A percentile compares a stretch with the other conserved stretches of the same genome.
Conservation (phyloP, 345 rosid genomes). For the Brassica juncea region DNA sequence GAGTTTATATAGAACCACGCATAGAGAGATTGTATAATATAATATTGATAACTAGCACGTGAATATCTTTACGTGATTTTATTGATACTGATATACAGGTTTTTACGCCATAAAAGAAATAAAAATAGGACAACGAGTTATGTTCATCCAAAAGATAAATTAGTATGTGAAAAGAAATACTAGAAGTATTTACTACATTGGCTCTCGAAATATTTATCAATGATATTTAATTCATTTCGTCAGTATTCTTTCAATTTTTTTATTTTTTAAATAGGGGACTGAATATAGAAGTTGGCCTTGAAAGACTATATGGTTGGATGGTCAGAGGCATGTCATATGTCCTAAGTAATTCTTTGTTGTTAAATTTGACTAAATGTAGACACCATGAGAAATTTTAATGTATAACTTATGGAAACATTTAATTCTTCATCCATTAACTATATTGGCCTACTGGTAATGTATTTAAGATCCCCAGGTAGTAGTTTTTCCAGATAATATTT, state of each 20-base stretch:
- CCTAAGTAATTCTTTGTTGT: neutral
- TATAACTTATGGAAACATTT: neutral
- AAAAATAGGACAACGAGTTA: neutral
- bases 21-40: neutral
- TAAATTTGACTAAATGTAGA: neutral
- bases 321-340: neutral
- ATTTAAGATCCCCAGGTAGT: neutral
- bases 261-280: neutral
- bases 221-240: neutral
- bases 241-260: neutral
- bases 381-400: neutral
- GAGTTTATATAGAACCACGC: conserved; percentile 1
- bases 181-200: neutral
- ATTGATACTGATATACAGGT: conserved; percentile 25
- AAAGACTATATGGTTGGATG: neutral
- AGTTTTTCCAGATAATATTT: neutral
- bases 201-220: neutral
- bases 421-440: neutral
- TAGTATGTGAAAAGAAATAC: neutral
- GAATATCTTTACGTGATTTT: conserved; percentile 37
- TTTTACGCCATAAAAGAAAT: neutral
- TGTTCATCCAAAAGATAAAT: neutral
- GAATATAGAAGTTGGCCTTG: neutral
- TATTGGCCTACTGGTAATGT: neutral
- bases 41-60: conserved; percentile 22